Percentiles rank a stretch among this genome's conserved stretches.
These are phyloP conservation scores for Lathyrus oleraceus DNA, from an alignment of 306 rosid genomes.

Conservation along the genomic window DNA sequence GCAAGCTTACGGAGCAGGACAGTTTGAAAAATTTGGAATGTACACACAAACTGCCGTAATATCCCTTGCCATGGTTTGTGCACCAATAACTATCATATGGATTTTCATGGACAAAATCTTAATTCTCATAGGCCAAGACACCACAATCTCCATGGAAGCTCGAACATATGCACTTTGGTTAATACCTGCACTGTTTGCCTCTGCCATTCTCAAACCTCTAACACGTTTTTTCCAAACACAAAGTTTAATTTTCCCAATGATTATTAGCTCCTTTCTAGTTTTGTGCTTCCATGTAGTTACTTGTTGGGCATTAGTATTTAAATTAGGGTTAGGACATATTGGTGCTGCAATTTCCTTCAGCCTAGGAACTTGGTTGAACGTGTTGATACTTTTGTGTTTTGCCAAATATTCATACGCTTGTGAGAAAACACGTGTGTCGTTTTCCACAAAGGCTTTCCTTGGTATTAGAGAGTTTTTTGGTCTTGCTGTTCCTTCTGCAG, in stretches of 20 bases:
- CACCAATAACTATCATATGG: conserved; percentile 57
- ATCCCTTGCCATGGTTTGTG: conserved; percentile 47
- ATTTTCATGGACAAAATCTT: conserved; percentile 52
- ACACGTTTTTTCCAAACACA: conserved; percentile 55
- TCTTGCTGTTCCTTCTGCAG: conserved; percentile 64
- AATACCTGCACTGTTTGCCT: conserved; percentile 55
- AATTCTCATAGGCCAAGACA: conserved; percentile 54
- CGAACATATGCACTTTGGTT: conserved; percentile 49
- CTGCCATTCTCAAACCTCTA: conserved; percentile 55
- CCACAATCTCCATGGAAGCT: conserved; percentile 45
- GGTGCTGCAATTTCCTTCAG: conserved; percentile 65
- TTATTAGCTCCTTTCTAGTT: conserved; percentile 41
- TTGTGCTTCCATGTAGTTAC: conserved; percentile 48
- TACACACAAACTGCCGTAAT: conserved; percentile 50
- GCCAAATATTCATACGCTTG: conserved; percentile 50
- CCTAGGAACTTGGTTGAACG: conserved; percentile 57
- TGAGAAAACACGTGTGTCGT: conserved; percentile 39
- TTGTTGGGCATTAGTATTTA: conserved; percentile 57
- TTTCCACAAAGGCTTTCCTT: conserved; percentile 42
- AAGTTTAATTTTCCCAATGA: conserved; percentile 37
- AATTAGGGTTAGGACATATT: conserved; percentile 39
- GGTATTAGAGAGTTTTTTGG: conserved; percentile 44
- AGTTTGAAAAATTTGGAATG: conserved; percentile 52
- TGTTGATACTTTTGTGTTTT: conserved; percentile 37
- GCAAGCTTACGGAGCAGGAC: conserved; percentile 60